phyloP scores from a whole-genome alignment of 495 filamentous ascomycete species.

The Penicillium crystallinum region DNA sequence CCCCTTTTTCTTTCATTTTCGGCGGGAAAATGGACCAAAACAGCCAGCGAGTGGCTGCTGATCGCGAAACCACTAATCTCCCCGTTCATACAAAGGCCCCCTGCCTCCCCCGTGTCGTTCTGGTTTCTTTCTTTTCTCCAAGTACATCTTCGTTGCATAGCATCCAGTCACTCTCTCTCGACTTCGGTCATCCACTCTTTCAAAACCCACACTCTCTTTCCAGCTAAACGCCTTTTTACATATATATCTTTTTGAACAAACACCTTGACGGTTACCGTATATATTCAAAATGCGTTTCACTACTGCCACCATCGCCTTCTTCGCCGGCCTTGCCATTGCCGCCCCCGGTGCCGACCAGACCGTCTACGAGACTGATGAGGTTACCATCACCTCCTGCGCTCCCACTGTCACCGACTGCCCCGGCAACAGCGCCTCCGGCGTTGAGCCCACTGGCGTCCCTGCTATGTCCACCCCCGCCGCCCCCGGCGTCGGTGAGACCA shows the following conservation, averaged over 20 bases:
- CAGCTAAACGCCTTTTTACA: constrained; percentile 17
- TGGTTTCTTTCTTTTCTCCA: constrained; percentile 31
- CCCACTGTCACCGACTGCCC: constrained; percentile 57
- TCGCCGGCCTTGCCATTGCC: constrained; percentile 44
- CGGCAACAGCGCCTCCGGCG: constrained; percentile 19
- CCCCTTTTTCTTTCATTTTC: constrained; percentile 17
- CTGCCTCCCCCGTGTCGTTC: constrained; percentile 22
- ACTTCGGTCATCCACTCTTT: constrained; percentile 57
- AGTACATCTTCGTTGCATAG: constrained; percentile 37
- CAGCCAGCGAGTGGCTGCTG: constrained; percentile 9
- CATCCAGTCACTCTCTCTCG: constrained; percentile 38
- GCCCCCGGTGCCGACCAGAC: constrained; percentile 35
- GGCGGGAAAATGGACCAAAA: neutral
- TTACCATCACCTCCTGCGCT: constrained; percentile 57
- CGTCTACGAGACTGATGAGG: constrained; percentile 50
- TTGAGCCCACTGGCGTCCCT: constrained; percentile 11
- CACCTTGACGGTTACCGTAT: constrained; percentile 33
- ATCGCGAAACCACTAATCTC: constrained; percentile 42
- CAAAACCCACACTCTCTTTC: constrained; percentile 44
- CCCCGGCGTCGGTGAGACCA: constrained; percentile 8
- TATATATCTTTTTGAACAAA: constrained; percentile 18
- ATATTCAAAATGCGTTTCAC: constrained; percentile 54
- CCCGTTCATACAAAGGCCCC: constrained; percentile 42
- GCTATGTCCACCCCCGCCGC: constrained; percentile 15
- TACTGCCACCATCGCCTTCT: constrained; percentile 44